phyloP scores from a whole-genome alignment of 148 eudicot genomes.

The Spergularia bocconei region DNA sequence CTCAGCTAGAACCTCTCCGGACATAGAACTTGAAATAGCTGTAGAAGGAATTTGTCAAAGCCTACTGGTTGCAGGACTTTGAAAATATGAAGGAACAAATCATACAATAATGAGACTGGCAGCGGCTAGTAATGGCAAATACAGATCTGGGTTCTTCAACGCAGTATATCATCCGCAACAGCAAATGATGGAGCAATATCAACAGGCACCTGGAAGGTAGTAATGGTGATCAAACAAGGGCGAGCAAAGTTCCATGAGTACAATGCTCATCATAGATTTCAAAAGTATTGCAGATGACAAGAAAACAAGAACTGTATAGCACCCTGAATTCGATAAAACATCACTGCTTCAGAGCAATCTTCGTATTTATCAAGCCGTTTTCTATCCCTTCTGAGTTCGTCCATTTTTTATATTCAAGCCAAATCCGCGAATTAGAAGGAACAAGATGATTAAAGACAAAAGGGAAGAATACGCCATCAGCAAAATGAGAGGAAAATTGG shows the following conservation, averaged over 20 bases:
- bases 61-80: too few relatives aligned
- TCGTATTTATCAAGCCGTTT: too few relatives aligned
- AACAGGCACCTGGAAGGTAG: conserved; percentile 73
- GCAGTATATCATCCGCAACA: conserved; percentile 52
- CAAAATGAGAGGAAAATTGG: too few relatives aligned
- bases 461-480: too few relatives aligned
- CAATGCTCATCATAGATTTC: neutral
- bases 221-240: neutral
- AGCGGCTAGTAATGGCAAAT: neutral
- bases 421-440: too few relatives aligned
- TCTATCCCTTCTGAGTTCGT: too few relatives aligned
- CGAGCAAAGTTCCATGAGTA: neutral
- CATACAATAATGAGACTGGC: neutral
- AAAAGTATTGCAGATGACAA: neutral
- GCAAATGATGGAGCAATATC: conserved; percentile 76
- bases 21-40: too few relatives aligned
- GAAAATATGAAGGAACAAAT: neutral
- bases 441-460: too few relatives aligned
- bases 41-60: too few relatives aligned
- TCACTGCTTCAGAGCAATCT: too few relatives aligned
- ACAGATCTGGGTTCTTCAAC: conserved; percentile 2
- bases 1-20: too few relatives aligned
- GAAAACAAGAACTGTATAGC: neutral
- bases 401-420: too few relatives aligned
- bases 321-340: neutral